Evolutionary conservation across 2,329 filamentous ascomycete genomes (phyloP).

Genomic region (Aphanoascus verrucosus): DNA sequence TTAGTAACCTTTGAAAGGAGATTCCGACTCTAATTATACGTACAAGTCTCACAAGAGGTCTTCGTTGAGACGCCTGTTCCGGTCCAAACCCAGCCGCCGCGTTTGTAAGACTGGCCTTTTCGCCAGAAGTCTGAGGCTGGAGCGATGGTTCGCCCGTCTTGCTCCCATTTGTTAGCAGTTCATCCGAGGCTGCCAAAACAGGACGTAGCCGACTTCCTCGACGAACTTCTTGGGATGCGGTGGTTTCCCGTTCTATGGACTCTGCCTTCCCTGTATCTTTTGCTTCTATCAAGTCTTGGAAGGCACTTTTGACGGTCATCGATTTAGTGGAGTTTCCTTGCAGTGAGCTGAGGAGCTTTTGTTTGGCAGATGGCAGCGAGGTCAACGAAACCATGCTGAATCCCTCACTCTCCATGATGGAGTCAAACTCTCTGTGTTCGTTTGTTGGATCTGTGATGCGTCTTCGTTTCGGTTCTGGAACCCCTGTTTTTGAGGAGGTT

Average conservation of each 20-base stretch:
- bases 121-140: neutral
- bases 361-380: slow-evolving; percentile 41
- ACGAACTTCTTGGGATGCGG: neutral
- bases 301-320: slow-evolving; percentile 13
- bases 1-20: slow-evolving; percentile 28
- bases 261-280: too few relatives aligned
- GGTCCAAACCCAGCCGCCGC: neutral
- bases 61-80: slow-evolving; percentile 10
- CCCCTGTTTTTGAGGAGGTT: neutral
- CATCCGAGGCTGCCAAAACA: neutral
- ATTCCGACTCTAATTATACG: slow-evolving; percentile 30
- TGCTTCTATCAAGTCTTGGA: slow-evolving; percentile 9
- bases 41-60: slow-evolving; percentile 22
- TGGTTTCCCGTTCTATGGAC: neutral
- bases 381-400: slow-evolving; percentile 49
- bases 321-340: neutral
- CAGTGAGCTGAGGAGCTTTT: slow-evolving; percentile 31
- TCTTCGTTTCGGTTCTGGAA: neutral
- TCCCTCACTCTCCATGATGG: slow-evolving; percentile 47
- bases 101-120: neutral
- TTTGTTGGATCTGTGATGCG: slow-evolving; percentile 27
- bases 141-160: neutral
- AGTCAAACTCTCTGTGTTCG: slow-evolving; percentile 41
- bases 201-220: neutral
- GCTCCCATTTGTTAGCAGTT: neutral